Base-by-base conservation (phyloP, 2,329 filamentous ascomycete genomes). In the Ascochyta viciae-villosae region DNA sequence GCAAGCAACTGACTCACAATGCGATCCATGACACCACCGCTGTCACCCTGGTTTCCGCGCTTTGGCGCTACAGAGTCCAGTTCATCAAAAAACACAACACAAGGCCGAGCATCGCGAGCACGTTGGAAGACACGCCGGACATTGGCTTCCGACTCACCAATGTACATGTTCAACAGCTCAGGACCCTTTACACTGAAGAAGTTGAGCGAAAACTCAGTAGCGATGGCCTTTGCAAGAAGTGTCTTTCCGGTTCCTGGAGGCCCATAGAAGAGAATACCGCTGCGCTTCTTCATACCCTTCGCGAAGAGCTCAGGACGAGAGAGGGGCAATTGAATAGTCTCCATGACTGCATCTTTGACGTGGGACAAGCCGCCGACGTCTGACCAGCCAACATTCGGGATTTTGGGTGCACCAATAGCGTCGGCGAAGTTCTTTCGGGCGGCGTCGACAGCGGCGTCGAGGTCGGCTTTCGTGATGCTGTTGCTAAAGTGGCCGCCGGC, bases 391-490 rank as follows among this genome's bases (percentile, higher is more conserved):
- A 99, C 95, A 61, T 96, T 97, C 6, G 94, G 95, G 60, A 98
- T 98, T 83, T 98, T 98, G 2, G 95, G 95, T 5, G 95, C 95
- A 23, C 95, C 95, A 62, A 99, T 99, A 0, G 94, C 89, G 74
- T 98, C 95, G 6, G 95, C 94, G 74, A 99, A 99, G 77, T 97
- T 98, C 83, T 97, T 97, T 50, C 95, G 88, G 1, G 95, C 95
- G 6, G 93, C 92, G 57, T 98, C 94, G 3, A 99, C 94, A 0
- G 95, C 95, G n/a, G 88, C 79, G 50, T 96, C 92, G 63, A 98
- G 94, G 75, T 99, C 95, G 2, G 84, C 81, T 64, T 90, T 90
- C 0, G 88, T 93, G 10, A 99, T 82, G 48, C 90, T 91, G 26
- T 87, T 87, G 5, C 90, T 90, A 9, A 88, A 84, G 37, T 91